Percentiles rank a stretch among this genome's conserved stretches.
phyloP scores from a whole-genome alignment of 768 basidiomycete genomes.

The Termitomyces sp. region DNA sequence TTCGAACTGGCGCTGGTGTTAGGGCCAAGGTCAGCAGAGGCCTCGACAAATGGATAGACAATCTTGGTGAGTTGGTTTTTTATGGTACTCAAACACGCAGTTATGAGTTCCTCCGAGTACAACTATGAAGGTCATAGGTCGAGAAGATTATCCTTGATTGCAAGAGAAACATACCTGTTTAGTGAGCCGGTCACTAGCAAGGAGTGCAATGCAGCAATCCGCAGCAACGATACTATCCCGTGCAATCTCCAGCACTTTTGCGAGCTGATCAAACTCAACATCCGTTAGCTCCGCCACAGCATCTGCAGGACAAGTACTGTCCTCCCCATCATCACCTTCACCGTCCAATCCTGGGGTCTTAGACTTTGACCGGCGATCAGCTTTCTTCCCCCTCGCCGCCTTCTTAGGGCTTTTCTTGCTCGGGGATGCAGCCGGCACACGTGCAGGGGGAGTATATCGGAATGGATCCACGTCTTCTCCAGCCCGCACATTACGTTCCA shows the following conservation, averaged over 20 bases:
- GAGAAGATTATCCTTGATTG: background rate
- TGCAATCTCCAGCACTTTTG: conserved; percentile 50
- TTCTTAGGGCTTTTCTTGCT: conserved; percentile 47
- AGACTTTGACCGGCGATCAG: conserved; percentile 37
- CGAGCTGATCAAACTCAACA: conserved; percentile 43
- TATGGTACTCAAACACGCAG: conserved; percentile 64
- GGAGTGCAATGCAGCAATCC: conserved; percentile 73
- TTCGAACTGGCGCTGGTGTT: conserved; percentile 18
- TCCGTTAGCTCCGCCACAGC: conserved; percentile 31
- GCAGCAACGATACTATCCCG: conserved; percentile 76
- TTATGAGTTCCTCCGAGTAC: conserved; percentile 92
- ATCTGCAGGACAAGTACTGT: conserved; percentile 15
- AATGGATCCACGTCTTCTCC: conserved; percentile 79
- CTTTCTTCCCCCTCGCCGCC: conserved; percentile 29
- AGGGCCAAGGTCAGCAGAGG: conserved; percentile 32
- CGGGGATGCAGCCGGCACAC: conserved; percentile 28
- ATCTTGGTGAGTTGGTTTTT: conserved; percentile 78
- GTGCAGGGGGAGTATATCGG: conserved; percentile 20
- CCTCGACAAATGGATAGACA: conserved; percentile 85
- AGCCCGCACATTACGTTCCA: conserved; percentile 73
- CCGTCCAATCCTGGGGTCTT: conserved; percentile 28
- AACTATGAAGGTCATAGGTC: conserved; percentile 38
- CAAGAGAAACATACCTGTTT: conserved; percentile 59
- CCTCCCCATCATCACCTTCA: conserved; percentile 24
- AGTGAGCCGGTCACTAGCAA: conserved; percentile 72